Evolutionary conservation across 441 rosid genomes (phyloP).

Genomic region (Populus hybrid): DNA sequence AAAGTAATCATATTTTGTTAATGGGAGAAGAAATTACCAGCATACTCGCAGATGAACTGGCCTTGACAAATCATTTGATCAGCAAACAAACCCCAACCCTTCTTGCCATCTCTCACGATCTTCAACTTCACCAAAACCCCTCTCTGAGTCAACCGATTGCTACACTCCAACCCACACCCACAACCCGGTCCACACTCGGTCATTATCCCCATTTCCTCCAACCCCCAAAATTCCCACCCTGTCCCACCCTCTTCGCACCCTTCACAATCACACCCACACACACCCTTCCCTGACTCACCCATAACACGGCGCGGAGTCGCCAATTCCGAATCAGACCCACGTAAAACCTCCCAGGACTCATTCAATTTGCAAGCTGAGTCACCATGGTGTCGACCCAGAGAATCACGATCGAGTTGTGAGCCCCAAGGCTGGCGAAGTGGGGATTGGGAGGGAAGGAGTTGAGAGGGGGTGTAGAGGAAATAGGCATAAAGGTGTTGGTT

Average conservation of each 20-base stretch:
- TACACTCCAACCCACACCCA: constrained; percentile 52
- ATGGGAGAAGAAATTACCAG: constrained; percentile 40
- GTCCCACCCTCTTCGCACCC: constrained; percentile 36
- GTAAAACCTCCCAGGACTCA: not conserved
- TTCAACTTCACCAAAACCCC: constrained; percentile 56
- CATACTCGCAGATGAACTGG: constrained; percentile 79
- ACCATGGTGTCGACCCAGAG: not conserved
- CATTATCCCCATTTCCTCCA: constrained; percentile 32
- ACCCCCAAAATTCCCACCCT: constrained; percentile 33
- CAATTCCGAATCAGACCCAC: not conserved
- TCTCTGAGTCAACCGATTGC: constrained; percentile 55
- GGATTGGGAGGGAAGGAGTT: constrained; percentile 34
- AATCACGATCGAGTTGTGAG: not conserved
- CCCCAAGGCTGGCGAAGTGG: constrained; percentile 63
- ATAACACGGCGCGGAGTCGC: not conserved
- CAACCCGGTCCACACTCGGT: constrained; percentile 72
- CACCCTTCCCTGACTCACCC: not conserved
- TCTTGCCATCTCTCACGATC: constrained; percentile 50
- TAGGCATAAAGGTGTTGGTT: constrained; percentile 41
- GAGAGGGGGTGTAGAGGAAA: constrained; percentile 65
- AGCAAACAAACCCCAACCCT: constrained; percentile 81
- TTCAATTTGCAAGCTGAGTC: not conserved
- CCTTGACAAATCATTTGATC: constrained; percentile 56
- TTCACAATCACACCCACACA: constrained; percentile 53
- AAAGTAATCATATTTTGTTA: not conserved